Conservation (phyloP, 2,329 filamentous ascomycete genomes). For the Penicillium sp. region DNA sequence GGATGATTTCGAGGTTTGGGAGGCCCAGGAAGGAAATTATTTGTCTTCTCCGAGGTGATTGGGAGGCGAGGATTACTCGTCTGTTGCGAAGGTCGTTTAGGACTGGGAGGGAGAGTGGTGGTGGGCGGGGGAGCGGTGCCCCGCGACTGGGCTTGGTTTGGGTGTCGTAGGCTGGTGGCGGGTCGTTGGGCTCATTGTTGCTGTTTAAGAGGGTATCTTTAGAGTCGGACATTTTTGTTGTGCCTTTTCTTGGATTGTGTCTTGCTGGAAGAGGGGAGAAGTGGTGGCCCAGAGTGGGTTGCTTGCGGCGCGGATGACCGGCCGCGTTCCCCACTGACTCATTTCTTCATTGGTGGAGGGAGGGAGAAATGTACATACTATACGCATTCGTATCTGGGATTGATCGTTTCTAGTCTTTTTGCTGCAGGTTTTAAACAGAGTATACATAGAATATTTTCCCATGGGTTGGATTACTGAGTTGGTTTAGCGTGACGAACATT, state of each 20-base stretch:
- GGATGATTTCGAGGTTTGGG: constrained; percentile 78
- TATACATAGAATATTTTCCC: not conserved
- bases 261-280: not conserved
- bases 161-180: constrained; percentile 42
- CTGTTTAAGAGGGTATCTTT: constrained; percentile 32
- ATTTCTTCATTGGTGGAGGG: not conserved
- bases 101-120: constrained; percentile 77
- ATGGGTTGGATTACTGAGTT: not conserved
- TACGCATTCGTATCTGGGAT: not conserved
- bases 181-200: constrained; percentile 25
- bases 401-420: not conserved
- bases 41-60: constrained; percentile 81
- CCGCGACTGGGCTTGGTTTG: constrained; percentile 24
- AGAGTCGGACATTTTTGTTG: constrained; percentile 29
- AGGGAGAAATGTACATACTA: not conserved
- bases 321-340: constrained; percentile 1
- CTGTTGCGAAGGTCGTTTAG: constrained; percentile 75
- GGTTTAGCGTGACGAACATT: not conserved
- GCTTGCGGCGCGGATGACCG: not conserved
- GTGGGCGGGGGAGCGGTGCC: constrained; percentile 42
- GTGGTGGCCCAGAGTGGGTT: constrained; percentile 1
- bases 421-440: not conserved
- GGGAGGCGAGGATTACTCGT: constrained; percentile 86
- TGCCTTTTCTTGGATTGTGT: constrained; percentile 18
- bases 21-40: constrained; percentile 81